Base-by-base conservation (phyloP, 228 moss, liverwort and hornwort species). In the Sphagnum magellanicum region DNA sequence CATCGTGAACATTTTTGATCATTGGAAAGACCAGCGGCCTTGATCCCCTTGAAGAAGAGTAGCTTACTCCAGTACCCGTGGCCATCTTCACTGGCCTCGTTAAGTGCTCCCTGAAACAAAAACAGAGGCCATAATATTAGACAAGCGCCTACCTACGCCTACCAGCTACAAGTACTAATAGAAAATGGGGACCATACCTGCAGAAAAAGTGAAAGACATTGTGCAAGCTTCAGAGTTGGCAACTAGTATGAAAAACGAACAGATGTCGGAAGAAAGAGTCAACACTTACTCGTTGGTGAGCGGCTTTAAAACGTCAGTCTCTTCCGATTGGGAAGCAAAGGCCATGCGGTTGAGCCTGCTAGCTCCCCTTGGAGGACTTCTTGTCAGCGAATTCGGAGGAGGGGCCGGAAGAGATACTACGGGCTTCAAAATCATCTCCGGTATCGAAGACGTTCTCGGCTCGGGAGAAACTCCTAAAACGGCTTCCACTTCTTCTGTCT, bases 11-110 rank as follows among this genome's bases (percentile, higher is more conserved):
- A 12, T 81, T 66, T 71, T 82, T 86, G 70, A 79, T 60, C 82
- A 86, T 82, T 69, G 71, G 68, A 67, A 82, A 86, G 75, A 86
- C 62, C 66, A 77, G 70, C 14, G 71, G 75, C 49, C 17, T 75
- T 48, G 69, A 74, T 63, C 86, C 73, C 0, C 75, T 67, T 5
- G 71, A 52, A 0, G 67, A 66, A 52, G 77, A 47, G 49, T 70
- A 86, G 69, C 71, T 86, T 5, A 81, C 79, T 6, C 82, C 82
- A 0, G 75, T 82, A 8, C 86, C 86, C 51, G 79, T 71, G 67
- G 66, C 75, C 86, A 86, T 86, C 77, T 79, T 82, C 79, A 82
- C 75, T 50, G 63, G 32, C 32, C 32, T 73, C 0, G 71, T 48
- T 60, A 86, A 60, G 0, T 75, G 68, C 60, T 82, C 86, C 12